These are phyloP conservation scores for Neurospora sublineolata DNA, from an alignment of 495 filamentous ascomycete genomes.

Conservation along the genomic window DNA sequence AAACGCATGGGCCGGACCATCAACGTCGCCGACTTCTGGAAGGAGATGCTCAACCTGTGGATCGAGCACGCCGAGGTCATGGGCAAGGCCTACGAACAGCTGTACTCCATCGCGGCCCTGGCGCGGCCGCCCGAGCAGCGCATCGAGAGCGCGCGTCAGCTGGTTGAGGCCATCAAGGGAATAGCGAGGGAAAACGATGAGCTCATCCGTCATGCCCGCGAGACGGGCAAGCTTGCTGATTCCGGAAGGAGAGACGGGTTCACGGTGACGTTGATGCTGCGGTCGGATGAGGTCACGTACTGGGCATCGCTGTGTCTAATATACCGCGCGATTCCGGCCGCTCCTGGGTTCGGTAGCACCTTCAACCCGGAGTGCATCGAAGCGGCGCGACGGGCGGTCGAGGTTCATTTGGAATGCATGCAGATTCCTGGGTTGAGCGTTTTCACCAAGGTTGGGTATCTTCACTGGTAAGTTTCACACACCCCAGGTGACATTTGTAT, in stretches of 20 bases:
- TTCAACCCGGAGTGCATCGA: slow-evolving; percentile 51
- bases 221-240: slow-evolving; percentile 6
- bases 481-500: no score
- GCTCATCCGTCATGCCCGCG: slow-evolving; percentile 3
- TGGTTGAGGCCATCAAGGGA: slow-evolving; percentile 13
- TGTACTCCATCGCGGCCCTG: slow-evolving; percentile 52
- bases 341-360: slow-evolving; percentile 28
- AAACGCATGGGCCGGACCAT: slow-evolving; percentile 18
- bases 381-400: slow-evolving; percentile 43
- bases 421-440: slow-evolving; percentile 34
- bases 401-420: slow-evolving; percentile 42
- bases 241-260: slow-evolving; percentile 10
- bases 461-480: slow-evolving; percentile 44
- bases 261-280: slow-evolving; percentile 35
- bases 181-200: slow-evolving; percentile 7
- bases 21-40: slow-evolving; percentile 21
- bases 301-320: slow-evolving; percentile 45
- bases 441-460: slow-evolving; percentile 42
- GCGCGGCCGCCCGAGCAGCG: slow-evolving; percentile 36
- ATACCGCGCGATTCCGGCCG: slow-evolving; percentile 49
- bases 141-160: slow-evolving; percentile 22
- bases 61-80: slow-evolving; percentile 44
- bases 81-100: slow-evolving; percentile 43
- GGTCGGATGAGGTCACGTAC: slow-evolving; percentile 45
- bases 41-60: slow-evolving; percentile 34